These are phyloP conservation scores for Pleoardoris graminearum DNA, from an alignment of 2,329 filamentous ascomycete genomes.

Conservation along the genomic window DNA sequence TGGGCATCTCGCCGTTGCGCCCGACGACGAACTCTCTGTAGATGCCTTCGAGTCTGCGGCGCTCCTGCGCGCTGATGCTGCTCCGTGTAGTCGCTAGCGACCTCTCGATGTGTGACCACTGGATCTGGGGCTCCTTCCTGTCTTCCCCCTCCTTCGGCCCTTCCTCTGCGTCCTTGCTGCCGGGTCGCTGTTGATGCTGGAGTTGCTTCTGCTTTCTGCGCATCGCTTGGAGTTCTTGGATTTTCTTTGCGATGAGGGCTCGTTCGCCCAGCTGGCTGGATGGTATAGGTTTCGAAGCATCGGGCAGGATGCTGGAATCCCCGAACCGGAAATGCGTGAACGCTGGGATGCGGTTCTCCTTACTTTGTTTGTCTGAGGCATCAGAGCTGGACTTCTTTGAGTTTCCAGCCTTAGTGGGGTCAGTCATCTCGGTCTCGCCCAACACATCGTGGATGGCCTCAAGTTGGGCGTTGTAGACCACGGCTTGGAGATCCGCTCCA, in stretches of 20 bases:
- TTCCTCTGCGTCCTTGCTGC: constrained; percentile 23
- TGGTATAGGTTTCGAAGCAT: constrained; percentile 48
- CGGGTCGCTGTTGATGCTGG: constrained; percentile 25
- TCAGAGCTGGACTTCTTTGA: constrained; percentile 27
- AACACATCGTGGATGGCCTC: constrained; percentile 96
- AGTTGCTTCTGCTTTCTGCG: constrained; percentile 65
- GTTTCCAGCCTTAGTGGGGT: constrained; percentile 35
- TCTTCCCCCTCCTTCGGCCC: constrained; percentile 41
- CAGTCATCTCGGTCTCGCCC: constrained; percentile 55
- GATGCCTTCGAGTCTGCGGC: constrained; percentile 72
- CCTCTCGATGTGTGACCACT: constrained; percentile 79
- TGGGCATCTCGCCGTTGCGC: constrained; percentile 91
- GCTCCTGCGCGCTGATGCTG: constrained; percentile 81
- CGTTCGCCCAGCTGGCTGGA: constrained; percentile 70
- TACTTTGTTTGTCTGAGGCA: constrained; percentile 18
- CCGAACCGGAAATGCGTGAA: constrained; percentile 78
- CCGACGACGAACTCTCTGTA: constrained; percentile 93
- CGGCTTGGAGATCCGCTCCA: constrained; percentile 89
- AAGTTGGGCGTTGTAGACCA: constrained; percentile 94
- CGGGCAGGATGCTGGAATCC: constrained; percentile 48
- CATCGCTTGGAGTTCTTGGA: constrained; percentile 75
- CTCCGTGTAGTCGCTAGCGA: constrained; percentile 76
- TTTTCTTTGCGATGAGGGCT: constrained; percentile 77
- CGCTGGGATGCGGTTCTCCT: constrained; percentile 34
- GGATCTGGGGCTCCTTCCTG: constrained; percentile 74